Conservation (phyloP, 371 early-diverging fungal genomes). For the Fennellomyces sp. region DNA sequence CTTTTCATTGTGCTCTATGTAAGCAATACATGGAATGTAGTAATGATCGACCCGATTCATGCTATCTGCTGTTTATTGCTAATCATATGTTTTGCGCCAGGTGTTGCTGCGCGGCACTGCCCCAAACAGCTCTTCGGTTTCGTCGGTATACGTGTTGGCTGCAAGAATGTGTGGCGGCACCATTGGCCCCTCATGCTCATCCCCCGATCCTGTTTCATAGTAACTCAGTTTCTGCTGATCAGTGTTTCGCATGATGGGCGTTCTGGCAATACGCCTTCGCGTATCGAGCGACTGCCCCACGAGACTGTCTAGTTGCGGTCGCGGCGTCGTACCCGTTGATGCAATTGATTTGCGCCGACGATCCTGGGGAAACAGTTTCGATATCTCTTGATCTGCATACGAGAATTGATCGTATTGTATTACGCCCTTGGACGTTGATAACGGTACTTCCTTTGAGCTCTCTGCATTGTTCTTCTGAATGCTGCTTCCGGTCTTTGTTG, state of each 20-base stretch:
- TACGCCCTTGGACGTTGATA: background rate
- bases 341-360: slow-evolving; percentile 23
- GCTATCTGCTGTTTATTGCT: background rate
- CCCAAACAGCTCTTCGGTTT: slow-evolving; percentile 43
- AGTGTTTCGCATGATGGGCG: background rate
- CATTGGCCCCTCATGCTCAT: slow-evolving; percentile 29
- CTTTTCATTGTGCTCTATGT: no score
- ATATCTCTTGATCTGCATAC: slow-evolving; percentile 12
- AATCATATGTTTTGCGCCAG: slow-evolving; percentile 29
- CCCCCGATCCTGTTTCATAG: slow-evolving; percentile 18
- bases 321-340: background rate
- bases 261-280: slow-evolving; percentile 8
- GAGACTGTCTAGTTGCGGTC: slow-evolving; percentile 13
- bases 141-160: slow-evolving; percentile 33
- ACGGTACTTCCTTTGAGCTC: background rate
- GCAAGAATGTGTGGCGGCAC: slow-evolving; percentile 43
- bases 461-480: slow-evolving; percentile 3
- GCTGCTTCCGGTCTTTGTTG: slow-evolving; percentile 1
- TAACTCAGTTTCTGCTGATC: background rate
- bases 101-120: slow-evolving; percentile 32
- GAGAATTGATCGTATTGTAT: slow-evolving; percentile 16
- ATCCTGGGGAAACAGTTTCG: slow-evolving; percentile 11
- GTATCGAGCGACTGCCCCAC: slow-evolving; percentile 22
- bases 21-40: background rate
- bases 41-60: background rate